Conservation (phyloP, 257 asterid genomes). For the Anisodus tanguticus region DNA sequence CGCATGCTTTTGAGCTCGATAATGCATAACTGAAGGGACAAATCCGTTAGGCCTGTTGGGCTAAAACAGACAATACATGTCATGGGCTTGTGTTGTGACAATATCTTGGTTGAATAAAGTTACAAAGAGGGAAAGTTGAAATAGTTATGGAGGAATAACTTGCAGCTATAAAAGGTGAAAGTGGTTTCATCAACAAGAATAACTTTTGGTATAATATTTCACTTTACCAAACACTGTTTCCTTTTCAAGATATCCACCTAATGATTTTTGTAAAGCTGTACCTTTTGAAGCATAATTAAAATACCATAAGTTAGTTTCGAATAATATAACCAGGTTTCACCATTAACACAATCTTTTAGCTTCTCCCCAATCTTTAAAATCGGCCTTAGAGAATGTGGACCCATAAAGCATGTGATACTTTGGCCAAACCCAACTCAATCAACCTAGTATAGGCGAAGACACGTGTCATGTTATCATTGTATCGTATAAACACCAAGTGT, state of each 20-base stretch:
- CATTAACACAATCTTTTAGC: neutral
- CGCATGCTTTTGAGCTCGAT: too few species aligned
- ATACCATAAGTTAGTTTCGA: neutral
- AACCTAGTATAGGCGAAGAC: neutral
- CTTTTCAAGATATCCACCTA: conserved; percentile 3
- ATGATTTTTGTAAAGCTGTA: neutral
- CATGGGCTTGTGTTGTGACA: neutral
- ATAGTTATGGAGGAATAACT: neutral
- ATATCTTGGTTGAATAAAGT: neutral
- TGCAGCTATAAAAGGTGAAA: neutral
- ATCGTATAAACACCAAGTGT: neutral
- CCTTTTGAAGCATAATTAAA: conserved; percentile 4
- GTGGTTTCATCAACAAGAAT: conserved; percentile 1
- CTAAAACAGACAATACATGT: too few species aligned
- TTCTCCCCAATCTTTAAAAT: neutral
- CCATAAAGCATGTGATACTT: neutral
- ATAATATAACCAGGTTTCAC: neutral
- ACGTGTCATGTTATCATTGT: neutral
- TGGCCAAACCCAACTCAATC: neutral
- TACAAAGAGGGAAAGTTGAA: neutral
- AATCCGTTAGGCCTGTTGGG: too few species aligned
- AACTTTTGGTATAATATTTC: neutral
- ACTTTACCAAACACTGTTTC: conserved; percentile 17
- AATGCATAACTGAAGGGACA: too few species aligned
- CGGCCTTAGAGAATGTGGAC: neutral